Percentiles rank a stretch among this genome's conserved stretches.
Evolutionary conservation across 2,329 filamentous ascomycete genomes (phyloP).

Genomic region (Plectosphaerella cucumerina): DNA sequence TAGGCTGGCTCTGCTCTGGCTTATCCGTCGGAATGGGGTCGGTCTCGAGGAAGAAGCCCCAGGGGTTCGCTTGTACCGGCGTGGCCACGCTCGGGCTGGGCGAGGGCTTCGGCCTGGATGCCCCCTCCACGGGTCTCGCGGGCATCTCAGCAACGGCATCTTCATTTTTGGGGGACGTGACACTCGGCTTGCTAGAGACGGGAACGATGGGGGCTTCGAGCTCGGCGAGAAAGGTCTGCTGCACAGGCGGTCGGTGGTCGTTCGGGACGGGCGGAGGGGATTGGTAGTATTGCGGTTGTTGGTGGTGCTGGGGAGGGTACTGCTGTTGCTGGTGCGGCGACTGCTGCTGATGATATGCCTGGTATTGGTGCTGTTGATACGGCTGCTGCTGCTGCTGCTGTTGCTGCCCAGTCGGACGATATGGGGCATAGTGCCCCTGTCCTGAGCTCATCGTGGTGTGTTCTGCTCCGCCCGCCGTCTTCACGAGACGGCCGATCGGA

Average conservation of each 20-base stretch:
- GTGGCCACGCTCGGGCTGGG: not conserved
- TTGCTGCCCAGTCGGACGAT: slow-evolving; percentile 7
- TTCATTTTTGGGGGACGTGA: not conserved
- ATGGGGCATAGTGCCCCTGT: slow-evolving; percentile 5
- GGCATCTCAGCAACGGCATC: slow-evolving; percentile 7
- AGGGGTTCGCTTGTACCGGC: slow-evolving; percentile 11
- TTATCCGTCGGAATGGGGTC: not conserved
- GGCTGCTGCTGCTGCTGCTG: slow-evolving; percentile 3
- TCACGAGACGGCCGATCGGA: not conserved
- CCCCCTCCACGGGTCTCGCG: not conserved
- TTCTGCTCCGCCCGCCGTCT: not conserved
- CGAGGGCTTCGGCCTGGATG: not conserved
- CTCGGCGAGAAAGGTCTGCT: slow-evolving; percentile 12
- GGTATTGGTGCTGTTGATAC: not conserved
- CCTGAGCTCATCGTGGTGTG: slow-evolving; percentile 6
- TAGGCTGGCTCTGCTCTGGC: not conserved
- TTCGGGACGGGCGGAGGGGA: not conserved
- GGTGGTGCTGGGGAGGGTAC: slow-evolving; percentile 1
- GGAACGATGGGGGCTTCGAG: slow-evolving; percentile 8
- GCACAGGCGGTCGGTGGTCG: not conserved
- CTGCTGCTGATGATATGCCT: not conserved
- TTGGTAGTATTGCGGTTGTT: slow-evolving; percentile 4
- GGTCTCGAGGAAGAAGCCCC: slow-evolving; percentile 13
- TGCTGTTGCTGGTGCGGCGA: slow-evolving; percentile 1
- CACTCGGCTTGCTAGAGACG: not conserved